Conservation (phyloP, 768 basidiomycete genomes). For the Tricholomella constricta region DNA sequence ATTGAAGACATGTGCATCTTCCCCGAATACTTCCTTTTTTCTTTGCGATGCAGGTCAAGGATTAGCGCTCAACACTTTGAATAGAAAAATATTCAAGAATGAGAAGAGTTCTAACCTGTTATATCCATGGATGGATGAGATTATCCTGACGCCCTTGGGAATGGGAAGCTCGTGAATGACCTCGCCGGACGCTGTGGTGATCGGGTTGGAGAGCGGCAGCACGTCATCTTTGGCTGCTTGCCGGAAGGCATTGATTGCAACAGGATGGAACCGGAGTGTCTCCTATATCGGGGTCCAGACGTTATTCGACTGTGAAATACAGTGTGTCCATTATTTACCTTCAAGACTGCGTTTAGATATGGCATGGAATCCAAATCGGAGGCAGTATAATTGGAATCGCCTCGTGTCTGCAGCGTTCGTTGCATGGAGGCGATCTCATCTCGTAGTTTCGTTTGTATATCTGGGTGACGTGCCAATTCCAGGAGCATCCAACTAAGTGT, state of each 20-base stretch:
- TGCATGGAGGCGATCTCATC: constrained; percentile 53
- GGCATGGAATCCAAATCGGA: constrained; percentile 53
- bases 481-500: constrained; percentile 62
- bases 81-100: background rate
- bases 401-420: constrained; percentile 34
- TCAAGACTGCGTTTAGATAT: constrained; percentile 46
- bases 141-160: constrained; percentile 50
- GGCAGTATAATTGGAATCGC: constrained; percentile 38
- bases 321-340: constrained; percentile 29
- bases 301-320: background rate
- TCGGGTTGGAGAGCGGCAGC: constrained; percentile 57
- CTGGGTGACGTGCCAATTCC: constrained; percentile 59
- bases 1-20: constrained; percentile 47
- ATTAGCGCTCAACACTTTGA: background rate
- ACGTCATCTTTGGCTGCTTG: constrained; percentile 53
- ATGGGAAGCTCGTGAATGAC: constrained; percentile 48
- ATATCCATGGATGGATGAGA: constrained; percentile 53
- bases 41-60: constrained; percentile 21
- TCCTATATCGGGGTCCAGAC: constrained; percentile 34
- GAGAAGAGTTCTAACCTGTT: constrained; percentile 41
- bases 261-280: constrained; percentile 46
- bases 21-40: constrained; percentile 46
- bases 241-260: constrained; percentile 34
- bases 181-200: constrained; percentile 47
- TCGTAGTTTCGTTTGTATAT: constrained; percentile 62